Conservation (phyloP, 2,329 filamentous ascomycete genomes). For the Beauveria rudraprayagi region DNA sequence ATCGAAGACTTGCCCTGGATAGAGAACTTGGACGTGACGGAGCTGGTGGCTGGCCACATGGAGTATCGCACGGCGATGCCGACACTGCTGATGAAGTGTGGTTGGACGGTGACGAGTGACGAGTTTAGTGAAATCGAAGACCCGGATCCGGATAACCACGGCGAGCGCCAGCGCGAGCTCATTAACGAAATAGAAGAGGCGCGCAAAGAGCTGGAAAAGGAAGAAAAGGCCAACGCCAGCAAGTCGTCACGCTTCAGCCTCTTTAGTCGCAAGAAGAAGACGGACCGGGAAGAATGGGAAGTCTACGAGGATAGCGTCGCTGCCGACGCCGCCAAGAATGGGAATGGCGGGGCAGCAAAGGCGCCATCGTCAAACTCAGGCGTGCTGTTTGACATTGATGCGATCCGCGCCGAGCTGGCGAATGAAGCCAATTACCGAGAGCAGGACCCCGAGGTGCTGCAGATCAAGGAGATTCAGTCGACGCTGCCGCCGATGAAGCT, state of each 20-base stretch:
- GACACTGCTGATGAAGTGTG: constrained; percentile 73
- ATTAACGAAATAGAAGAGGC: constrained; percentile 97
- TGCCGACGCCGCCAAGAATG: constrained; percentile 30
- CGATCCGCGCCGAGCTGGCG: constrained; percentile 79
- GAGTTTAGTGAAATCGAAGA: constrained; percentile 97
- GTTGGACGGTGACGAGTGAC: constrained; percentile 85
- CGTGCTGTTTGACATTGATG: constrained; percentile 91
- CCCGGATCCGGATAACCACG: constrained; percentile 89
- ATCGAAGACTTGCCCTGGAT: constrained; percentile 70
- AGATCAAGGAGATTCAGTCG: constrained; percentile 74
- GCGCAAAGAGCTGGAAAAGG: constrained; percentile 73
- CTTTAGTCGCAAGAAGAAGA: constrained; percentile 75
- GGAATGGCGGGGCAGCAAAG: background rate
- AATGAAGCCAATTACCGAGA: constrained; percentile 52
- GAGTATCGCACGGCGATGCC: constrained; percentile 93
- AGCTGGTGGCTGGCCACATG: constrained; percentile 87
- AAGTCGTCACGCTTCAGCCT: constrained; percentile 57
- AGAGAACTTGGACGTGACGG: constrained; percentile 84
- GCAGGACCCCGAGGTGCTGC: constrained; percentile 32
- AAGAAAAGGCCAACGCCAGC: constrained; percentile 52
- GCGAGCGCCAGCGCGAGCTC: constrained; percentile 77
- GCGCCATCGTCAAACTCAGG: constrained; percentile 41
- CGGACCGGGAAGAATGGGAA: constrained; percentile 85
- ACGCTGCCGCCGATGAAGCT: constrained; percentile 89
- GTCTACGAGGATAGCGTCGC: constrained; percentile 67